Base-by-base conservation (phyloP, 2,329 filamentous ascomycete species). In the Cercospora canescens region DNA sequence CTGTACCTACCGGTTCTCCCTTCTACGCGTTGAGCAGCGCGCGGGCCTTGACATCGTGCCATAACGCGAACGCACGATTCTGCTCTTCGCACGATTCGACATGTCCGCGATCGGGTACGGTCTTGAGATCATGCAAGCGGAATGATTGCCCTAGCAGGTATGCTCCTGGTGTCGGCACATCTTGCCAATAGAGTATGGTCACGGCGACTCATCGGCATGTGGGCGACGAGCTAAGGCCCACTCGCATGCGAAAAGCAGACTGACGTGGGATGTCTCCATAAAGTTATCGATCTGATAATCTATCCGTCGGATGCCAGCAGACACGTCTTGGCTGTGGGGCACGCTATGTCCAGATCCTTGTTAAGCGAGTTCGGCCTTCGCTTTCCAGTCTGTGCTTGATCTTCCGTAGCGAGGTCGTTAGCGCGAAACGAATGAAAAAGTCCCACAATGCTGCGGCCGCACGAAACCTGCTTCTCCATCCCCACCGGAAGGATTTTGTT, bases 251-350 rank as follows among this genome's bases (percentile, higher is more conserved):
- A 21, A 45, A 45, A 45, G 48, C 48, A 52, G 60, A 57, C 54
- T 55, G 48, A 41, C 57, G 45, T 37, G 28, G 45, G 54, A 48
- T 18, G 61, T 63, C 41, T 45, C 55, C 48, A 57, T 58, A 58
- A 63, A 55, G 61, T 63, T 63, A 63, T 63, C 61, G 50, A 58
- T 63, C 61, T 48, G 61, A 57, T 63, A 63, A 63, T 58, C 61
- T 50, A 58, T 37, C 45, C 45, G 24, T 32, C n/a, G 50, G 24
- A 62, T 37, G 41, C 60, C 41, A 45, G 41, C 41, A 21, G 41
- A 45, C 18, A 24, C 30, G n/a, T 11, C 30, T 48, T 62, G 41
- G 34, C 56, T 59, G 35, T 39, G 35, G 56, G 32, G 39, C 41
- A 24, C 41, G 41, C 41, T 45, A 45, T 45, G 41, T 21, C 18